Conservation (phyloP, 257 asterid species). For the Solanum lignicaule region DNA sequence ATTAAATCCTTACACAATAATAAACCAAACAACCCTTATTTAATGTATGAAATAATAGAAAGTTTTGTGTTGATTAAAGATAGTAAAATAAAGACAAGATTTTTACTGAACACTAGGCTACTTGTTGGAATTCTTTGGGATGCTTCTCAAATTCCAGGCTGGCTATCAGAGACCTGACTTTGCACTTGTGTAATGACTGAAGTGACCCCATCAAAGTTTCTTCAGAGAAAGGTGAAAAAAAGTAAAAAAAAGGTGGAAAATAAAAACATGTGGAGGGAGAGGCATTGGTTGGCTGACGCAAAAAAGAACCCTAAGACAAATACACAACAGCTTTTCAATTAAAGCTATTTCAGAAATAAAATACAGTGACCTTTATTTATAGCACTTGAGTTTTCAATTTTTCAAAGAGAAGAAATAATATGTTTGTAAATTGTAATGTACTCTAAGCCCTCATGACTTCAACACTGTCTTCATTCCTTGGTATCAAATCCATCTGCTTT, state of each 20-base stretch:
- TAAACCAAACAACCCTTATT: not conserved
- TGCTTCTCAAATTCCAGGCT: slow-evolving; percentile 35
- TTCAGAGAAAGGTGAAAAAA: not conserved
- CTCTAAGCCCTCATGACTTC: not conserved
- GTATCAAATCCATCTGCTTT: not conserved
- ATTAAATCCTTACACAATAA: not conserved
- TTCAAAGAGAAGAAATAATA: not conserved
- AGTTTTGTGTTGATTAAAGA: not conserved
- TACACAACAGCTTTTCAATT: not conserved
- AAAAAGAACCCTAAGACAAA: not conserved
- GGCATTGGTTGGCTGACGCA: not conserved
- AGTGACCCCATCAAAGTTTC: not conserved
- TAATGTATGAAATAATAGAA: not conserved
- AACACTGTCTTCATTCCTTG: not conserved
- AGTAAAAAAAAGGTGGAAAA: not conserved
- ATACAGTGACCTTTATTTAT: not conserved
- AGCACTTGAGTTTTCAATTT: not conserved
- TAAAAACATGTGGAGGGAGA: not conserved
- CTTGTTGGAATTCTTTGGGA: slow-evolving; percentile 5
- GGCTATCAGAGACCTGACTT: slow-evolving; percentile 2
- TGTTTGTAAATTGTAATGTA: not conserved
- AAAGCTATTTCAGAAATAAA: not conserved
- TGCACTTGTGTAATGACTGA: not conserved
- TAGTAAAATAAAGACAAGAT: not conserved
- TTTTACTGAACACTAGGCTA: not conserved